These are phyloP conservation scores for Tuber magnatum DNA, from an alignment of 495 filamentous ascomycete genomes.

Conservation along the genomic window DNA sequence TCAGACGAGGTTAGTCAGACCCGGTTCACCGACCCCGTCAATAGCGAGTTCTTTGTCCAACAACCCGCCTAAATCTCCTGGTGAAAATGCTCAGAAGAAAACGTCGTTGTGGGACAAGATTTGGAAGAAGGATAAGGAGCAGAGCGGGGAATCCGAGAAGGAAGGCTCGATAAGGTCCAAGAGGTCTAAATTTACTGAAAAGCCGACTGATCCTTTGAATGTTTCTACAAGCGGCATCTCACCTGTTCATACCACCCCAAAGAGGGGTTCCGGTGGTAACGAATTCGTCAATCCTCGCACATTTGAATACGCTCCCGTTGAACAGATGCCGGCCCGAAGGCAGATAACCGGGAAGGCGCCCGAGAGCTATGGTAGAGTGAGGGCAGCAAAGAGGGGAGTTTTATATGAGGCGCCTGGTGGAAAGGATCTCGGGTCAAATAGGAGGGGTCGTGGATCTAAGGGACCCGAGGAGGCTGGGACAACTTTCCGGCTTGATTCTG, in stretches of 20 bases:
- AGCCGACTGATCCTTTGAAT: slow-evolving; percentile 22
- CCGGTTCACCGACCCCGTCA: slow-evolving; percentile 40
- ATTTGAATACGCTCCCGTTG: slow-evolving; percentile 32
- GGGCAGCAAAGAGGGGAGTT: slow-evolving; percentile 17
- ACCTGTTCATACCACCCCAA: slow-evolving; percentile 29
- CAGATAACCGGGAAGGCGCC: slow-evolving; percentile 19
- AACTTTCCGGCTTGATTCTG: slow-evolving; percentile 32
- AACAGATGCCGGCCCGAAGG: slow-evolving; percentile 22
- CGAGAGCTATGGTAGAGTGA: slow-evolving; percentile 48
- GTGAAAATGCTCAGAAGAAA: slow-evolving; percentile 30
- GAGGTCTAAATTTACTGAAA: slow-evolving; percentile 16
- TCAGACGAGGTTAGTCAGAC: slow-evolving; percentile 35
- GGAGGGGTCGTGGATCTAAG: slow-evolving; percentile 23
- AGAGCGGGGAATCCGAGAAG: slow-evolving; percentile 26
- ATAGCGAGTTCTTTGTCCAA: slow-evolving; percentile 38
- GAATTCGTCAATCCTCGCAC: slow-evolving; percentile 35
- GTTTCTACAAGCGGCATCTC: slow-evolving; percentile 28
- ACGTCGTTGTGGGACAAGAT: slow-evolving; percentile 32
- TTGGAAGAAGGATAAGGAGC: slow-evolving; percentile 29
- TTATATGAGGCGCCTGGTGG: slow-evolving; percentile 22
- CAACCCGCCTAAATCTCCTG: slow-evolving; percentile 38
- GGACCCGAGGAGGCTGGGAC: slow-evolving; percentile 17
- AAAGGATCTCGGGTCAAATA: slow-evolving; percentile 7
- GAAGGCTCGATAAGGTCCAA: slow-evolving; percentile 16
- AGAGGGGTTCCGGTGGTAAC: slow-evolving; percentile 28